Conservation (phyloP, 176 grass and related monocot species). For the Areca catechu region DNA sequence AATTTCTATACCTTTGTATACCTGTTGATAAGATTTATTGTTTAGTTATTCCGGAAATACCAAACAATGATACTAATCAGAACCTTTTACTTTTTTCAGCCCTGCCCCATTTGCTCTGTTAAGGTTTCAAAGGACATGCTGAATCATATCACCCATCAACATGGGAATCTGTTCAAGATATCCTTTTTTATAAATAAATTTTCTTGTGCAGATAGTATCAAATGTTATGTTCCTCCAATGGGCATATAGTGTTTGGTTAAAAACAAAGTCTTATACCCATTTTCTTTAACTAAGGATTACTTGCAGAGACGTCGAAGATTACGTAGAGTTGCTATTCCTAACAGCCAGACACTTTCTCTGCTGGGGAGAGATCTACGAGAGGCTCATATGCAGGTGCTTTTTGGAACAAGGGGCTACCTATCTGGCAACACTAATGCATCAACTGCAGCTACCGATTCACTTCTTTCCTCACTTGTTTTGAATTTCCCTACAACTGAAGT, state of each 20-base stretch:
- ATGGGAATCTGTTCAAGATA: slow-evolving; percentile 41
- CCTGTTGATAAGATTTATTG: no score
- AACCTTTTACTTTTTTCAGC: slow-evolving; percentile 16
- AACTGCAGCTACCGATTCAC: slow-evolving; percentile 29
- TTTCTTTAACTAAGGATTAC: slow-evolving; percentile 27
- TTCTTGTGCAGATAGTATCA: neutral
- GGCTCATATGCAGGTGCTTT: slow-evolving; percentile 43
- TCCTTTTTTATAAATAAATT: slow-evolving; percentile 22
- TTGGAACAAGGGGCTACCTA: slow-evolving; percentile 25
- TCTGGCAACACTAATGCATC: slow-evolving; percentile 22
- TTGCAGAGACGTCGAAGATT: slow-evolving; percentile 32
- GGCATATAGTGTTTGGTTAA: no score
- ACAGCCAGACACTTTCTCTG: slow-evolving; percentile 20
- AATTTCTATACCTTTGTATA: no score
- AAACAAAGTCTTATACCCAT: neutral
- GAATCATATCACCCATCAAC: slow-evolving; percentile 40
- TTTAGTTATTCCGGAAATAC: no score
- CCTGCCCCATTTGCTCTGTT: slow-evolving; percentile 37
- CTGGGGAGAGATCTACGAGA: slow-evolving; percentile 38
- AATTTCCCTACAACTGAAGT: slow-evolving; percentile 33
- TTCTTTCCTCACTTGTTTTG: slow-evolving; percentile 35
- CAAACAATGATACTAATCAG: no score
- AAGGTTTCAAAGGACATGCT: slow-evolving; percentile 34
- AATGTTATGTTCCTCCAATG: neutral
- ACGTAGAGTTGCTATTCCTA: slow-evolving; percentile 27